A percentile compares a stretch with the other conserved stretches of the same genome.
These are phyloP conservation scores for Ogataea polymorpha DNA, from an alignment of 805 yeast species.

Conservation along the genomic window DNA sequence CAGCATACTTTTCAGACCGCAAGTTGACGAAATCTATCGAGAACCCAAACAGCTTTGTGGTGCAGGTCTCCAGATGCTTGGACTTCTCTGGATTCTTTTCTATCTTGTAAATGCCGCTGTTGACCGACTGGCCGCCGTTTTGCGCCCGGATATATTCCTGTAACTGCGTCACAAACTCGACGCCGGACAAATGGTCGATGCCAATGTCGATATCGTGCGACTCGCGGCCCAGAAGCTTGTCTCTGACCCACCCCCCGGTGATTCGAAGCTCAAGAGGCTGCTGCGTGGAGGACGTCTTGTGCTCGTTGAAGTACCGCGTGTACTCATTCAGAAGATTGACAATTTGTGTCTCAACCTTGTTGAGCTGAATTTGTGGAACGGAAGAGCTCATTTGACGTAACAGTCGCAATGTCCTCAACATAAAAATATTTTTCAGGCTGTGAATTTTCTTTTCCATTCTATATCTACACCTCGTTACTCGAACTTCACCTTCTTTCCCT, in stretches of 20 bases:
- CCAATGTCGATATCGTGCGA: conserved; percentile 93
- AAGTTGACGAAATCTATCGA: conserved; percentile 93
- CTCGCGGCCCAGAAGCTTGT: conserved; percentile 75
- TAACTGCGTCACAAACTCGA: conserved; percentile 71
- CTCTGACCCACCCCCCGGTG: conserved; percentile 99
- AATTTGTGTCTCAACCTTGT: conserved; percentile 25
- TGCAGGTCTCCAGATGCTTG: conserved; percentile 95
- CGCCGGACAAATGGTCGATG: conserved; percentile 79
- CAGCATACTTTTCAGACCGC: conserved; percentile 81
- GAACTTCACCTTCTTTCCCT: conserved; percentile 83
- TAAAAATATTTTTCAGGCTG: conserved; percentile 1
- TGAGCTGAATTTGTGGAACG: conserved; percentile 20
- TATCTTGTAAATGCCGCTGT: conserved; percentile 65
- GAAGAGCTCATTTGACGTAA: conserved; percentile 1
- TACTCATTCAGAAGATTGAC: conserved; percentile 26
- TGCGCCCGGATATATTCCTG: conserved; percentile 43
- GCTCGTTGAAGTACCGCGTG: conserved; percentile 24
- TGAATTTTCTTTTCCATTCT: neutral
- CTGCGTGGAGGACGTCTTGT: conserved; percentile 1
- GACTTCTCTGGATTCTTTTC: conserved; percentile 93
- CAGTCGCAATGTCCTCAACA: conserved; percentile 2
- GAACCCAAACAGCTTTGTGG: conserved; percentile 77
- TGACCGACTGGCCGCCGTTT: conserved; percentile 19
- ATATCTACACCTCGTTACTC: conserved; percentile 35
- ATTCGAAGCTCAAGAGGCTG: conserved; percentile 52